Evolutionary conservation across 176 grass and related monocot genomes (phyloP).

Genomic region (Oropetium thomaeum): DNA sequence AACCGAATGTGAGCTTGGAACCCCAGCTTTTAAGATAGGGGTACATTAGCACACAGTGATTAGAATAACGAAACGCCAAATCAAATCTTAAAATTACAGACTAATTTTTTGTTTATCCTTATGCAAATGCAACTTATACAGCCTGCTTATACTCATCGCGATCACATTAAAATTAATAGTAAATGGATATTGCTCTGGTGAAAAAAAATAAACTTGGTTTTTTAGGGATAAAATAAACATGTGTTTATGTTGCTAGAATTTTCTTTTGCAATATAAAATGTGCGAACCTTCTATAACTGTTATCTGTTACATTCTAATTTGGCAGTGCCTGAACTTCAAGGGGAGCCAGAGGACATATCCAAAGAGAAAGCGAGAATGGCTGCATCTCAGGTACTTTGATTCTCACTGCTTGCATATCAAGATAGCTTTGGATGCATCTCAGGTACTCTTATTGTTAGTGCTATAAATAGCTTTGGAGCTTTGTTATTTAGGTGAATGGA

Average conservation of each 20-base stretch:
- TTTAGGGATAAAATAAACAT: too few species aligned
- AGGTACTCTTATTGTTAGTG: too few species aligned
- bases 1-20: slow-evolving; percentile 1
- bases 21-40: background rate
- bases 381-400: slow-evolving; percentile 63
- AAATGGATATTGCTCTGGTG: background rate
- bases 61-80: background rate
- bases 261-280: background rate
- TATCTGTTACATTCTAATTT: slow-evolving; percentile 19
- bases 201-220: background rate
- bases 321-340: slow-evolving; percentile 93
- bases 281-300: background rate
- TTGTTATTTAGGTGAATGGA: slow-evolving; percentile 63
- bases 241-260: background rate
- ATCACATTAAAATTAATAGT: background rate
- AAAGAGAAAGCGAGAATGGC: slow-evolving; percentile 92
- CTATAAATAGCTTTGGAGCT: background rate
- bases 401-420: background rate
- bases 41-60: background rate
- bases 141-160: background rate
- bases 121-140: slow-evolving; percentile 12
- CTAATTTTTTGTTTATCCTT: background rate
- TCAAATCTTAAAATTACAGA: background rate
- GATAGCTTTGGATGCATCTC: background rate
- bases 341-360: slow-evolving; percentile 93